phyloP scores from a whole-genome alignment of 345 rosid genomes.

The Chamaenerion angustifolium region DNA sequence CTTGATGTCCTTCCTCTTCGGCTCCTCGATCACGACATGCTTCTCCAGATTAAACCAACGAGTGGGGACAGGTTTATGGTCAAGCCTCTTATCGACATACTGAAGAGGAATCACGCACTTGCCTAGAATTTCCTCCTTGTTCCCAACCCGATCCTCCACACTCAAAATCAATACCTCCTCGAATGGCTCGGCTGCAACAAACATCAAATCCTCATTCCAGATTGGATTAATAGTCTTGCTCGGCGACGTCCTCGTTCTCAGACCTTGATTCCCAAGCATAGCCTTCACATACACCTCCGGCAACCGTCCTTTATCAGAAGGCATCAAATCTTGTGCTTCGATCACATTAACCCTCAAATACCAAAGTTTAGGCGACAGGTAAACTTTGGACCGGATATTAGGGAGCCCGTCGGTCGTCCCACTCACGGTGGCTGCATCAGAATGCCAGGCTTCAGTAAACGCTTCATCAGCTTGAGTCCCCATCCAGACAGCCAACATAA shows the following conservation, averaged over 20 bases:
- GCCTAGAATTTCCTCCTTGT: conserved; percentile 31
- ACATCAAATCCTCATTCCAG: conserved; percentile 45
- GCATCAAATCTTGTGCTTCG: conserved; percentile 33
- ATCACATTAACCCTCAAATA: conserved; percentile 25
- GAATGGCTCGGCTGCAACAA: conserved; percentile 45
- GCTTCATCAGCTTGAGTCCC: conserved; percentile 36
- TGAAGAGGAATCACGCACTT: conserved; percentile 18
- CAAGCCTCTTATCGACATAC: conserved; percentile 15
- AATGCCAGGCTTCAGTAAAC: conserved; percentile 27
- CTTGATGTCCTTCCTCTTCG: conserved; percentile 19
- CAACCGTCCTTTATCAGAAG: conserved; percentile 10
- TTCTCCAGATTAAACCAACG: conserved; percentile 29
- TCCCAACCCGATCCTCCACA: conserved; percentile 26
- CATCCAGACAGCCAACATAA: conserved; percentile 34
- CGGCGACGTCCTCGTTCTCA: conserved; percentile 21
- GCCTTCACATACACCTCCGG: conserved; percentile 30
- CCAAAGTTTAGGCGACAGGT: conserved; percentile 31
- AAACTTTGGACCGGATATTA: conserved; percentile 22
- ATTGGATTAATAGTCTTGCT: conserved; percentile 17
- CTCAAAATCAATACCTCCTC: conserved; percentile 28
- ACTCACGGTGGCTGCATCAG: conserved; percentile 22
- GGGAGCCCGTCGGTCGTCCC: conserved; percentile 8
- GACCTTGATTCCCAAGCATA: conserved; percentile 12
- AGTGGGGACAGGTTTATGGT: conserved; percentile 11
- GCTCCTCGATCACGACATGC: conserved; percentile 11